phyloP scores from a whole-genome alignment of 2,329 filamentous ascomycete genomes.

The Penicillium sp. region DNA sequence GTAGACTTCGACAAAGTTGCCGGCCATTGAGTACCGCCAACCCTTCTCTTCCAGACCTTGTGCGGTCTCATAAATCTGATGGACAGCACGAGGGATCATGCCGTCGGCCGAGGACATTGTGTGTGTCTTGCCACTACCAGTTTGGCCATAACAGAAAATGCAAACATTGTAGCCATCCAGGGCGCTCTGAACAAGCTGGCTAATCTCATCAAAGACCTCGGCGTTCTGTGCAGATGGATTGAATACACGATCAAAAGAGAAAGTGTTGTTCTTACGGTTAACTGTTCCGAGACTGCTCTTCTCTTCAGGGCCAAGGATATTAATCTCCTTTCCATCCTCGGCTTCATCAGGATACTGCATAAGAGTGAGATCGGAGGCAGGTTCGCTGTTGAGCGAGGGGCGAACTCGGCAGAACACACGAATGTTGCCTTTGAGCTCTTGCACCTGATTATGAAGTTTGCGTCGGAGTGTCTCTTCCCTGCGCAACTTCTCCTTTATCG shows the following conservation, averaged over 20 bases:
- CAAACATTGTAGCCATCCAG: slow-evolving; percentile 98
- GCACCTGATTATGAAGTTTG: slow-evolving; percentile 94
- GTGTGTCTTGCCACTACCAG: slow-evolving; percentile 92
- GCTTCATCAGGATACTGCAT: slow-evolving; percentile 76
- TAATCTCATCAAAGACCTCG: slow-evolving; percentile 93
- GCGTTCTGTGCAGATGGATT: slow-evolving; percentile 71
- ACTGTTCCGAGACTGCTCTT: slow-evolving; percentile 75
- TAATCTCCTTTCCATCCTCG: slow-evolving; percentile 83
- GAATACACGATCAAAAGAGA: slow-evolving; percentile 93
- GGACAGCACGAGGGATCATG: slow-evolving; percentile 91
- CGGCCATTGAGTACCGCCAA: slow-evolving; percentile 92
- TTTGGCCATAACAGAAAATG: slow-evolving; percentile 98
- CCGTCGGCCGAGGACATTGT: slow-evolving; percentile 91
- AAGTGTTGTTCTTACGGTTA: slow-evolving; percentile 75
- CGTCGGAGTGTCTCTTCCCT: slow-evolving; percentile 87
- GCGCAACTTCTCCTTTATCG: slow-evolving; percentile 75
- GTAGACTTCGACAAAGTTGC: slow-evolving; percentile 95
- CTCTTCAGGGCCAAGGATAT: slow-evolving; percentile 78
- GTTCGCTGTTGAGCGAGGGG: slow-evolving; percentile 62
- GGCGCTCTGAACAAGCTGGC: slow-evolving; percentile 92
- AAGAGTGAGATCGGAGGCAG: slow-evolving; percentile 61
- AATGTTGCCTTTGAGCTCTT: slow-evolving; percentile 97
- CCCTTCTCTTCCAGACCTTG: slow-evolving; percentile 81
- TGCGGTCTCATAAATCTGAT: slow-evolving; percentile 90
- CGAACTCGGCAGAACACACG: slow-evolving; percentile 96